Base-by-base conservation (phyloP, 2,329 filamentous ascomycete species). In the Claviceps monticola region DNA sequence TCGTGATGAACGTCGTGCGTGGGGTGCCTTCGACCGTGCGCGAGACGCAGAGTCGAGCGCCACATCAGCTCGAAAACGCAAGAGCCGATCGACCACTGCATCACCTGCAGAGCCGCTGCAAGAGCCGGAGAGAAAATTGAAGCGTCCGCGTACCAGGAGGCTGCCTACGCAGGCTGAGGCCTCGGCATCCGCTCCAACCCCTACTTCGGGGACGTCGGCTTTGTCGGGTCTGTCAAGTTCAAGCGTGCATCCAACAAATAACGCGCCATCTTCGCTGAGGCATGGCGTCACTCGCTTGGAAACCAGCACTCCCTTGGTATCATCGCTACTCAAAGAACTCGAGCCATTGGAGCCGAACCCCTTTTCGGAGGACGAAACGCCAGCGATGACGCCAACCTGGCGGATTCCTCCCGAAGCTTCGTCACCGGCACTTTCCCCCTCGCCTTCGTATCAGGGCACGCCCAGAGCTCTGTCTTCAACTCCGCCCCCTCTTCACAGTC, bases 1-100 rank as follows among this genome's bases (percentile, higher is more conserved):
- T 7, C 71, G 83, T 43, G 89, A 95, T 59, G 89, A 95, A 66
- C 75, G 84, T 51, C 77, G 82, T 53, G 88, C 91, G 4, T 96
- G 91, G 93, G 88, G 89, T 56, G 88, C 86, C 19, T 83, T 97
- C 56, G 90, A 96, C 59, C 86, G 84, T 64, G 89, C 87, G 44
- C 79, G 88, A 56, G 84, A 90, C 55, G 76, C 79, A 17, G 77
- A 85, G 56, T 67, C 74, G 29, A 66, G 61, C 49, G 68, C 76
- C 43, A 74, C 71, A 55, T 48, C 44, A 11, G 71, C 73, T 49
- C 81, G 86, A 54, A 89, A 95, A 69, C 81, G 89, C 50, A 93
- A 88, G 62, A 71, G 74, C 7, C 73, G 75, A 41, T 94, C 88
- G 3, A 72, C 77, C 2, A 86, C 84, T 13, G 77, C 78, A 11